Evolutionary conservation across 139 green algal genomes (phyloP).

Genomic region (Mychonastes homosphaera): DNA sequence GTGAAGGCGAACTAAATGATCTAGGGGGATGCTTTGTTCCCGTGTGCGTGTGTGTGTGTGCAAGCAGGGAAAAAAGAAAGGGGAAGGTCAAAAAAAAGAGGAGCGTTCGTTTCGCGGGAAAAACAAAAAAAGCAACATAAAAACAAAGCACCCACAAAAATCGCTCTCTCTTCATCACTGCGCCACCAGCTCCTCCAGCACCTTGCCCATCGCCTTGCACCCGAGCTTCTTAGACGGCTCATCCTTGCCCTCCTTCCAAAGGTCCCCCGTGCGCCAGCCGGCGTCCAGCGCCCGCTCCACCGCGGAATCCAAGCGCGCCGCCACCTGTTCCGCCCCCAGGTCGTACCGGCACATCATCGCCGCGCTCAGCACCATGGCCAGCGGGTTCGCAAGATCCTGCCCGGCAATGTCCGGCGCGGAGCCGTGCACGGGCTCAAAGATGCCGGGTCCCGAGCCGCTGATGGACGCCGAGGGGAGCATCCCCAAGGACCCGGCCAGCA

Average conservation of each 20-base stretch:
- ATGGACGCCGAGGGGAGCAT: conserved; percentile 97
- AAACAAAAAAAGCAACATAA: neutral
- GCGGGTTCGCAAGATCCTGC: conserved; percentile 73
- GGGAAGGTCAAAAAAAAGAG: no score
- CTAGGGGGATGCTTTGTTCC: no score
- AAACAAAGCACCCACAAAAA: neutral
- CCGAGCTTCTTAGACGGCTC: conserved; percentile 56
- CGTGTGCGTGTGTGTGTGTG: no score
- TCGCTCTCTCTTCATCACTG: neutral
- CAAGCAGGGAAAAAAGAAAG: no score
- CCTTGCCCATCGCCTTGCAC: conserved; percentile 66
- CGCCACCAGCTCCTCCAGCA: conserved; percentile 50
- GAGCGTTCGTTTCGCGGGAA: neutral
- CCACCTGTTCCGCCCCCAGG: conserved; percentile 57
- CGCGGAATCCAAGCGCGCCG: conserved; percentile 68
- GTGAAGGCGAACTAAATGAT: neutral
- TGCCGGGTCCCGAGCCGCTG: conserved; percentile 66
- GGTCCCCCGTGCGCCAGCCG: conserved; percentile 82
- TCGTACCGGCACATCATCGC: conserved; percentile 99
- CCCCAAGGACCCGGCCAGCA: conserved; percentile 93
- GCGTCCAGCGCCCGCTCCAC: conserved; percentile 73
- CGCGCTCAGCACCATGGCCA: conserved; percentile 90
- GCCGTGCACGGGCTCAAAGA: conserved; percentile 97
- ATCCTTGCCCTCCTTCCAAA: conserved; percentile 57
- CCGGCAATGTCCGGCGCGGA: conserved; percentile 92